Evolutionary conservation across 495 filamentous ascomycete genomes (phyloP), one percentile per base, ranked within the genome.

Genomic region (Xylaria venustula): DNA sequence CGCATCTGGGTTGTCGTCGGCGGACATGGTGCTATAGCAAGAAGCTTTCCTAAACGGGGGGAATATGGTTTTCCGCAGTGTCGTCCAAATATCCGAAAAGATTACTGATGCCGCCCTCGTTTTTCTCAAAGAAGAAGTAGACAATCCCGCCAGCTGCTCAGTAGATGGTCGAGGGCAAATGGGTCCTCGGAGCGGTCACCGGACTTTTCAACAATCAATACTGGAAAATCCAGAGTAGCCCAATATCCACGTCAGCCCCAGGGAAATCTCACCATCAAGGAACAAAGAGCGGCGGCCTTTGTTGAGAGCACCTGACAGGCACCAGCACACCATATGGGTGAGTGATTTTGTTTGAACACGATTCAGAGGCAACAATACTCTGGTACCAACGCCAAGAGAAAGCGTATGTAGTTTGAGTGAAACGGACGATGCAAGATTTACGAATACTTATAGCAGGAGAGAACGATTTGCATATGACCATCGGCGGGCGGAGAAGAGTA

Each of bases 121-220:
- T 68, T 56, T 71, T 72, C 70, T 81, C 70, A 67, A 77, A 68
- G 40, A 75, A 73, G 49, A 66, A 69, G 26, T 59, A 64, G 60
- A 75, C 63, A 22, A 75, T 77, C 41, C 74, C 76, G 62, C 80
- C 71, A 53, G 74, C 75, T n/a, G 68, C 73, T 64, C 67, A 69
- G 60, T 64, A 74, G 45, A 60, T 58, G 40, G 61, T 56, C 55
- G 62, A 77, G 53, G 76, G 79, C 54, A 79, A 80, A 77, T 42
- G 81, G 75, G 54, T 78, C 83, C 64, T 81, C 79, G 69, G 85
- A 80, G 68, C 80, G 80, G 72, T 85, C 84, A 59, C 80, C 81
- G 70, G 85, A 88, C 86, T 89, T 65, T 58, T 46, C n/a, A 40
- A 59, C 54, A 36, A 54, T 59, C 50, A 54, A 48, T 54, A 47